Evolutionary conservation across 345 rosid species (phyloP).

Genomic region (Gynandropsis gynandra): DNA sequence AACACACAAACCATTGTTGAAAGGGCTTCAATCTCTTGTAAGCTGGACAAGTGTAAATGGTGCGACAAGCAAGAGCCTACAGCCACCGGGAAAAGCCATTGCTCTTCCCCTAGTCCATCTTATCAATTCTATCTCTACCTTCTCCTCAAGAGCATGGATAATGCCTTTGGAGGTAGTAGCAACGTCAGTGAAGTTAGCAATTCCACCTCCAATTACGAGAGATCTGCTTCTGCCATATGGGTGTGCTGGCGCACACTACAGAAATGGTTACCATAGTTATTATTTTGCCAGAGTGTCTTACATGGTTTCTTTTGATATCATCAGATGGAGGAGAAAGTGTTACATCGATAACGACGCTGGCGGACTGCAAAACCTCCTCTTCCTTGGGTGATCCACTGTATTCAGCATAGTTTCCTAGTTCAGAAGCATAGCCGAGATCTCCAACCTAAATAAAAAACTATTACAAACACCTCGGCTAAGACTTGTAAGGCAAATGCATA

Average conservation of each 20-base stretch:
- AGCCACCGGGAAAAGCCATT: too few relatives aligned
- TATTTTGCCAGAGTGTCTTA: too few relatives aligned
- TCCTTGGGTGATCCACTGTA: constrained; percentile 98
- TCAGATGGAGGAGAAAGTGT: too few relatives aligned
- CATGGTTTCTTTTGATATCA: too few relatives aligned
- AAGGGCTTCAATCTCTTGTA: too few relatives aligned
- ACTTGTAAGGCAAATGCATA: too few relatives aligned
- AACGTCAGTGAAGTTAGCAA: constrained; percentile 92
- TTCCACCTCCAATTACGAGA: constrained; percentile 92
- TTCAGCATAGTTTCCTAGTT: constrained; percentile 92
- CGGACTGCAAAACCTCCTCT: constrained; percentile 92
- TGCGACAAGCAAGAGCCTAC: too few relatives aligned
- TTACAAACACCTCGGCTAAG: not conserved
- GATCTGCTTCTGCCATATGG: constrained; percentile 86
- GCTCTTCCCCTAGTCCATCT: too few relatives aligned
- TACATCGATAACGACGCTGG: constrained; percentile 93
- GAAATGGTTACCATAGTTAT: too few relatives aligned
- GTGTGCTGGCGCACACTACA: constrained; percentile 82
- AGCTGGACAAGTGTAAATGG: too few relatives aligned
- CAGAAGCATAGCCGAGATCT: constrained; percentile 84
- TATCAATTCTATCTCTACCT: constrained; percentile 51
- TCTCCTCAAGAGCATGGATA: constrained; percentile 82
- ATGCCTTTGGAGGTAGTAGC: constrained; percentile 96
- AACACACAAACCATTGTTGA: too few relatives aligned
- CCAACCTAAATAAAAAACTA: constrained; percentile 53